A percentile compares a stretch with the other conserved stretches of the same genome.
These are phyloP conservation scores for Phytophthora pistaciae DNA, from an alignment of 352 stramenopile genomes.

Conservation along the genomic window DNA sequence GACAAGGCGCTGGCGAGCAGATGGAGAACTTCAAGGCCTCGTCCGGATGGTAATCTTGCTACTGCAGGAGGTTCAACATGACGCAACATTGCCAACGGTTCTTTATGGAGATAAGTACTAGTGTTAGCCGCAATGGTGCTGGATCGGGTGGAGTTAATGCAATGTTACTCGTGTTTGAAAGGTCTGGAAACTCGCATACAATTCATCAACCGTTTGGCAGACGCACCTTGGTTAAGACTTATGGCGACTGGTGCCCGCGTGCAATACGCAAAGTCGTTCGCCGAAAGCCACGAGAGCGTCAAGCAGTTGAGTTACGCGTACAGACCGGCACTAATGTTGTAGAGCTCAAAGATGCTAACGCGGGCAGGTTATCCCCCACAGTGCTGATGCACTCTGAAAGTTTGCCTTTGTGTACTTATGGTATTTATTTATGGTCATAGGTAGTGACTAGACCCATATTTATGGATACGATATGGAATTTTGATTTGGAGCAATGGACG, in stretches of 20 bases:
- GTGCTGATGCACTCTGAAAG: too few relatives aligned
- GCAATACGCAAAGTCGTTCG: slow-evolving; percentile 62
- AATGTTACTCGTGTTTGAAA: background rate
- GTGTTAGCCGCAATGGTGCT: background rate
- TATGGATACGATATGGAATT: background rate
- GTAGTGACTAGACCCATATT: too few relatives aligned
- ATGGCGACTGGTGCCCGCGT: slow-evolving; percentile 54
- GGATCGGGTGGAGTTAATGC: background rate
- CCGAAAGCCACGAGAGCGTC: background rate
- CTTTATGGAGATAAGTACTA: background rate
- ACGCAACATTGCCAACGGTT: background rate
- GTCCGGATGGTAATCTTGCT: slow-evolving; percentile 66
- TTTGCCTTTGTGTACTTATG: too few relatives aligned
- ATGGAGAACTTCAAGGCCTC: slow-evolving; percentile 67
- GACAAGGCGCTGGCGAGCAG: slow-evolving; percentile 48
- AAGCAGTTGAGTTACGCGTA: slow-evolving; percentile 5
- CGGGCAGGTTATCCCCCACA: too few relatives aligned
- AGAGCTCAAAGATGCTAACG: background rate
- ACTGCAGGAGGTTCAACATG: slow-evolving; percentile 49
- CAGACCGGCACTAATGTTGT: background rate
- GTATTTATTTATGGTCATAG: too few relatives aligned
- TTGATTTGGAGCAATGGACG: slow-evolving; percentile 12
- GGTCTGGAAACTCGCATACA: slow-evolving; percentile 18
- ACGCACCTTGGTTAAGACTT: background rate
- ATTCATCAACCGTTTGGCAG: slow-evolving; percentile 55